phyloP scores from a whole-genome alignment of 192 early-diverging fungal species.

The Jimgerdemannia flammicorona region DNA sequence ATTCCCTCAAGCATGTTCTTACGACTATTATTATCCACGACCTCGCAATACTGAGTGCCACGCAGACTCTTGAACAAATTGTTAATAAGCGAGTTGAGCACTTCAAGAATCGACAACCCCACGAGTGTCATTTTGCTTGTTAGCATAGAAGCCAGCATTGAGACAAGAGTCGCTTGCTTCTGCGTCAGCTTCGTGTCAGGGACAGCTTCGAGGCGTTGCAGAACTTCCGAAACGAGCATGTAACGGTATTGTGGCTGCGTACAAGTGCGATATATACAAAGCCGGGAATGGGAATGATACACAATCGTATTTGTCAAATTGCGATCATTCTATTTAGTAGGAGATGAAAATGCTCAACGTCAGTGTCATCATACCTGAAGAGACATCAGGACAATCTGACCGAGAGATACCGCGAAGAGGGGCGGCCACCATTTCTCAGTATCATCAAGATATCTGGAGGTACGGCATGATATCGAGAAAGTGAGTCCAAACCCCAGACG shows the following conservation, averaged over 20 bases:
- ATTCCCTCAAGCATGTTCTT: background rate
- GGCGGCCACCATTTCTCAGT: constrained; percentile 27
- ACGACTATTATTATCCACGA: background rate
- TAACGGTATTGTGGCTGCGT: constrained; percentile 44
- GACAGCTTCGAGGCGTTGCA: constrained; percentile 29
- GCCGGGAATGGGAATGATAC: no score
- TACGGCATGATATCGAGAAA: background rate
- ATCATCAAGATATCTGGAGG: constrained; percentile 20
- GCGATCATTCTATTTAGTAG: no score
- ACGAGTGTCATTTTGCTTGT: constrained; percentile 37
- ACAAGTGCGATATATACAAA: background rate
- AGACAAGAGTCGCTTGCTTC: constrained; percentile 42
- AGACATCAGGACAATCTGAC: constrained; percentile 21
- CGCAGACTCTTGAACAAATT: constrained; percentile 18
- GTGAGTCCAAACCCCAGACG: no score
- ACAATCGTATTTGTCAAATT: no score
- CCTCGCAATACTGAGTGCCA: background rate
- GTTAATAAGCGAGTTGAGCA: constrained; percentile 41
- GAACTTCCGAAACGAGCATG: constrained; percentile 45
- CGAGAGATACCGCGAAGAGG: constrained; percentile 22
- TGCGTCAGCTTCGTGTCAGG: constrained; percentile 2
- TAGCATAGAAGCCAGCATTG: constrained; percentile 38
- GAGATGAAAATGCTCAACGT: no score
- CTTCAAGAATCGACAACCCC: constrained; percentile 49
- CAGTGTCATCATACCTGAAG: constrained; percentile 21